These are phyloP conservation scores for Globisporangium carolinianum DNA, from an alignment of 352 stramenopile species.

Conservation along the genomic window DNA sequence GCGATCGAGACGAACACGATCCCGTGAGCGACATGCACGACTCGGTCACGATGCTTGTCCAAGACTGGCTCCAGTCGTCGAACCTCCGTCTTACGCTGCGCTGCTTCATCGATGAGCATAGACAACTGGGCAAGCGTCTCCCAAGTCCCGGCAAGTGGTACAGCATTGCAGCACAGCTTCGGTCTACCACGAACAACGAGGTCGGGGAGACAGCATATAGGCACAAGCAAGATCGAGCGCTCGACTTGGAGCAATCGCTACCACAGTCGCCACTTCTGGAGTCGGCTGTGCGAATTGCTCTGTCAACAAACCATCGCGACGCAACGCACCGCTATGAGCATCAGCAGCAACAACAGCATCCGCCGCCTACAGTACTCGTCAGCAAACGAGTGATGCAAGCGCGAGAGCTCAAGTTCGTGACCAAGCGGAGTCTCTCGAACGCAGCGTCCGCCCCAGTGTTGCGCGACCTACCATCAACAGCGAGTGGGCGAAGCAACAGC, in stretches of 20 bases:
- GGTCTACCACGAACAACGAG: slow-evolving; percentile 4
- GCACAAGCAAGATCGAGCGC: neutral
- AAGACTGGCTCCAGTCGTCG: slow-evolving; percentile 37
- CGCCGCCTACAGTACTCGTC: slow-evolving; percentile 29
- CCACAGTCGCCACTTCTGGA: slow-evolving; percentile 11
- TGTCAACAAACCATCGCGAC: slow-evolving; percentile 5
- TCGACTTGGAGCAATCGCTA: neutral
- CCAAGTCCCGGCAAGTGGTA: slow-evolving; percentile 22
- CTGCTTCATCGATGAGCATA: slow-evolving; percentile 35
- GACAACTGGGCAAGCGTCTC: slow-evolving; percentile 9
- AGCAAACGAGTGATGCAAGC: slow-evolving; percentile 21
- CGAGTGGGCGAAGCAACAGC: neutral
- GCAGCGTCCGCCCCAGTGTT: slow-evolving; percentile 7
- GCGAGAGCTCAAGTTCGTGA: slow-evolving; percentile 20
- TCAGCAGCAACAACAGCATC: slow-evolving; percentile 13
- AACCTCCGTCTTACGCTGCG: slow-evolving; percentile 25
- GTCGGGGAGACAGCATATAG: neutral
- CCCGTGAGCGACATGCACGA: neutral
- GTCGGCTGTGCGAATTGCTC: slow-evolving; percentile 7
- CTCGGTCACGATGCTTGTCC: slow-evolving; percentile 28
- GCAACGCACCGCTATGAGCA: no score
- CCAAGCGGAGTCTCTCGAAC: slow-evolving; percentile 18
- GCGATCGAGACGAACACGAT: slow-evolving; percentile 7
- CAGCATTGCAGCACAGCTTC: slow-evolving; percentile 14
- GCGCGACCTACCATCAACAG: slow-evolving; percentile 1